These are phyloP conservation scores for Trichoderma oligosporum DNA, from an alignment of 2,329 filamentous ascomycete genomes.

Conservation along the genomic window DNA sequence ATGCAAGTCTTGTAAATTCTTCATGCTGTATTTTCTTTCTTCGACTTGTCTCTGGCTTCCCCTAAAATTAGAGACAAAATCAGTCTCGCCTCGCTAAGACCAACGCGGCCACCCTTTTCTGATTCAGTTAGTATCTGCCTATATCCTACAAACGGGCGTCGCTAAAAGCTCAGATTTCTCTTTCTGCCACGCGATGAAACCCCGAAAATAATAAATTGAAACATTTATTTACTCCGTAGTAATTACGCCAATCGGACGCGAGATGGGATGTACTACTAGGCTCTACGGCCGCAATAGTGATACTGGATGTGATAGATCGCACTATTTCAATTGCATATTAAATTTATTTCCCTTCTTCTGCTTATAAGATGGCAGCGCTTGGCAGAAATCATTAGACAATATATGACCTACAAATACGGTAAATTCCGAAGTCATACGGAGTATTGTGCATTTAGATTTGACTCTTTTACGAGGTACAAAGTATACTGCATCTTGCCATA, in stretches of 20 bases:
- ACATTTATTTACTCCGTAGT: too few species aligned
- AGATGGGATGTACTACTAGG: too few species aligned
- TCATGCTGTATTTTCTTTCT: constrained; percentile 3
- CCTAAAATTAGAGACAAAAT: neutral
- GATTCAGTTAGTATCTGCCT: neutral
- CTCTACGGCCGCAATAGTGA: too few species aligned
- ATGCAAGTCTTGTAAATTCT: neutral
- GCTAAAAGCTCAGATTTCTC: neutral
- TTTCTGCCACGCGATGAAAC: too few species aligned
- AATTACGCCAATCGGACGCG: too few species aligned
- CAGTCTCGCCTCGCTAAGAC: neutral
- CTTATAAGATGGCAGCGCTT: too few species aligned
- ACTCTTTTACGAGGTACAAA: neutral
- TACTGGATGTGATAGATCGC: neutral
- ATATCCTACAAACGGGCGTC: too few species aligned
- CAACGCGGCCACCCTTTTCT: neutral
- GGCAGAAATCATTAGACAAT: neutral
- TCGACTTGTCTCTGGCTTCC: neutral
- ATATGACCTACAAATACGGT: neutral
- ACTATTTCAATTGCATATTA: neutral
- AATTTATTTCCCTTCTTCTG: neutral
- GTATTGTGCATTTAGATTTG: neutral
- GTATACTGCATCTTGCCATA: constrained; percentile 4
- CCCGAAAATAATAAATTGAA: too few species aligned
- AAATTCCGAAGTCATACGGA: neutral